phyloP scores from a whole-genome alignment of 2,329 filamentous ascomycete species.

The Ceratocystis papillata region DNA sequence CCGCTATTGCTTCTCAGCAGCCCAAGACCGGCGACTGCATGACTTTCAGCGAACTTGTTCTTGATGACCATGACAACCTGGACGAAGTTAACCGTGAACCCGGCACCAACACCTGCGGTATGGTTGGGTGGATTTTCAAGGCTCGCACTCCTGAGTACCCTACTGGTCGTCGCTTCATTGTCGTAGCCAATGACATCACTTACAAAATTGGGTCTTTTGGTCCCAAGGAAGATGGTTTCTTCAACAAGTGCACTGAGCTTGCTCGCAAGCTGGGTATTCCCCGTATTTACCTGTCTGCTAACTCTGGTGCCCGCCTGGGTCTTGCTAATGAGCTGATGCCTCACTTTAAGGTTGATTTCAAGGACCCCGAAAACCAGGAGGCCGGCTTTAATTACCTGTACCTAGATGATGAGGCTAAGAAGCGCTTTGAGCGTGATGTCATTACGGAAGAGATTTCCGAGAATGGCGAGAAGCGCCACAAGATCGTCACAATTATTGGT shows the following conservation, averaged over 20 bases:
- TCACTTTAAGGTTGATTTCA: constrained; percentile 96
- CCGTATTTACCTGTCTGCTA: constrained; percentile 94
- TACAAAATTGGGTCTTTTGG: constrained; percentile 98
- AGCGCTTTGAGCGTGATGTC: constrained; percentile 63
- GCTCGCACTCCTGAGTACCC: constrained; percentile 95
- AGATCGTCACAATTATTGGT: constrained; percentile 88
- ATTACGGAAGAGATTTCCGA: constrained; percentile 79
- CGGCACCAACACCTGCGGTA: constrained; percentile 89
- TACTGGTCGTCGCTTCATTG: constrained; percentile 79
- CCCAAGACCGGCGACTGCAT: constrained; percentile 83
- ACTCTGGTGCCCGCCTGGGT: constrained; percentile 94
- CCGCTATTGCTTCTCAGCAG: constrained; percentile 65
- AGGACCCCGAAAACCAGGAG: constrained; percentile 68
- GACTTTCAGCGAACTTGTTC: constrained; percentile 83
- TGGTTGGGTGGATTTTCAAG: constrained; percentile 96
- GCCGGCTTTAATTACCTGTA: constrained; percentile 96
- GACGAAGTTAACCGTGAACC: constrained; percentile 90
- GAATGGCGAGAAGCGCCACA: constrained; percentile 80
- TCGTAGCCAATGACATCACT: constrained; percentile 98
- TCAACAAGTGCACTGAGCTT: constrained; percentile 96
- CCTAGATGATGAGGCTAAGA: constrained; percentile 74
- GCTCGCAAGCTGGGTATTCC: constrained; percentile 90
- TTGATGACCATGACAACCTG: constrained; percentile 86
- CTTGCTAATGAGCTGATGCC: constrained; percentile 95
- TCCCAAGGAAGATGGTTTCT: constrained; percentile 93